Base-by-base conservation (phyloP, 441 rosid genomes). In the Hura crepitans region DNA sequence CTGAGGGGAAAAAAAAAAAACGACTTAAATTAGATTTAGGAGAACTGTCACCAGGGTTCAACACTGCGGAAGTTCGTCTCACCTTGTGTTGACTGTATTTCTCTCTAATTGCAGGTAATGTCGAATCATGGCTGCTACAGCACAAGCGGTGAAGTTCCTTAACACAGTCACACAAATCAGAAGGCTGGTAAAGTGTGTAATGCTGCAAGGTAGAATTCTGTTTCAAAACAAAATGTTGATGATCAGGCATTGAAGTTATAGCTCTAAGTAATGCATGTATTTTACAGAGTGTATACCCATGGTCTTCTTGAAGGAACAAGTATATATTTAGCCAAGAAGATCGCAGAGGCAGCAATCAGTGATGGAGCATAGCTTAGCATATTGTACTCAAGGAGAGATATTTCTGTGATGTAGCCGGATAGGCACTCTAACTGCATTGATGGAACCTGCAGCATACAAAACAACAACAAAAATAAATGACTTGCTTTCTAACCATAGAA, bases 81-180 rank as follows among this genome's bases (percentile, higher is more conserved):
- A 94, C 97, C 85, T 90, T 94, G 59, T 94, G 93, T 64, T 86
- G 93, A 77, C 91, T 87, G 78, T 94, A 94, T 75, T 94, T 94
- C 77, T 92, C 96, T 72, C 94, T 87, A 62, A 94, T 71, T 59
- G 99, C 93, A 18, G 90, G 90, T 66, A 92, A 77, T 30, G 82
- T 84, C 6, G 86, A 77, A 74, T 75, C 77, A 23, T 84, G 77
- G 77, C 73, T 72, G 75, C 71, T 76, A 54, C 81, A 79, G 71
- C 87, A 92, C 42, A 92, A 72, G 42, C 83, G 82, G 75, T 86
- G 89, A 35, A 94, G 89, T 51, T 85, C 91, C 76, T 79, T 89
- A 2, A 85, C 97, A 68, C 97, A 94, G 65, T 78, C 82, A 17
- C 70, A 59, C 82, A 94, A 66, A 73, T 92, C 88, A 0, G 79